Evolutionary conservation across 192 early-diverging fungal genomes (phyloP).

Genomic region (Gamsiella multidivaricata): DNA sequence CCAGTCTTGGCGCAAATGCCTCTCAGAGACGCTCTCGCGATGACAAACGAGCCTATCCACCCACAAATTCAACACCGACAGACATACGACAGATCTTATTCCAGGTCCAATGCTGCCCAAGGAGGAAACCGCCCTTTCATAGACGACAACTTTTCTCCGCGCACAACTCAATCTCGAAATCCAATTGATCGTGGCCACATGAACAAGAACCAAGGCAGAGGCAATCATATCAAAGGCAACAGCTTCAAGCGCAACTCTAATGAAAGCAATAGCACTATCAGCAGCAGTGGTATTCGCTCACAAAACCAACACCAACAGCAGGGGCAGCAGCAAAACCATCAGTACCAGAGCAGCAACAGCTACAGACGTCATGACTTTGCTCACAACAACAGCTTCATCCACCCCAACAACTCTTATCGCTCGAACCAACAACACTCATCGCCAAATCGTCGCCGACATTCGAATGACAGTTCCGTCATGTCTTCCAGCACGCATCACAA

Average conservation of each 20-base stretch:
- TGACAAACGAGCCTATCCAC: background rate
- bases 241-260: background rate
- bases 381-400: background rate
- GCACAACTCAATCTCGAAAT: background rate
- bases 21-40: background rate
- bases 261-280: constrained; percentile 7
- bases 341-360: background rate
- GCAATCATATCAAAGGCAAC: background rate
- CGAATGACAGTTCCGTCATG: constrained; percentile 10
- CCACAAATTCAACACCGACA: background rate
- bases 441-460: background rate
- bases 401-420: background rate
- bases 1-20: background rate
- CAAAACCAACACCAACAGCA: constrained; percentile 13
- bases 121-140: background rate
- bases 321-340: constrained; percentile 6
- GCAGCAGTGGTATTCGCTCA: background rate
- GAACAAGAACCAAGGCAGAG: background rate
- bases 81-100: background rate
- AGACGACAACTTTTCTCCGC: background rate
- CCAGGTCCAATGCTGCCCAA: background rate
- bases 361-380: background rate
- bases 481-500: background rate
- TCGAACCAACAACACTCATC: background rate
- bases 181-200: background rate